These are phyloP conservation scores for Lactarius vividus DNA, from an alignment of 768 basidiomycete genomes.

Conservation along the genomic window DNA sequence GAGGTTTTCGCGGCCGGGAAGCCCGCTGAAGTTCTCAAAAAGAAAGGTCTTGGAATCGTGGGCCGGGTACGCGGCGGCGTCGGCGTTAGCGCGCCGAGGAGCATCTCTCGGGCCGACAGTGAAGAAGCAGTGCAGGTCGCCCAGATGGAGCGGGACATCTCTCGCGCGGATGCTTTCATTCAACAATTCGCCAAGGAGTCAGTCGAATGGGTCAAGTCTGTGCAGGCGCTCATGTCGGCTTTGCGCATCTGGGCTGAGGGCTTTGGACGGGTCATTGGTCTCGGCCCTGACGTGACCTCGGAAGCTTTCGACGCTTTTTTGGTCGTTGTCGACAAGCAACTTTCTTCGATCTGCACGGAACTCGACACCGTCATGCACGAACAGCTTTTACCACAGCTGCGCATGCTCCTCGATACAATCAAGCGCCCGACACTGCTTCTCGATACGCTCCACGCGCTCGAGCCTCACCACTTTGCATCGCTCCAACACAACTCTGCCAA, in stretches of 20 bases:
- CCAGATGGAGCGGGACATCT: constrained; percentile 23
- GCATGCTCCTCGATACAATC: constrained; percentile 55
- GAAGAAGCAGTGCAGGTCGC: constrained; percentile 24
- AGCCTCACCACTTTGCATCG: constrained; percentile 68
- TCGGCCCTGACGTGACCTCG: constrained; percentile 28
- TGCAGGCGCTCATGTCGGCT: constrained; percentile 8
- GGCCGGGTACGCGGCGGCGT: constrained; percentile 62
- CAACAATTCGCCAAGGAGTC: constrained; percentile 23
- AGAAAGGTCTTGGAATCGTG: constrained; percentile 42
- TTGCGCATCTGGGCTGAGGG: constrained; percentile 25
- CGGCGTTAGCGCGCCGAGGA: constrained; percentile 56
- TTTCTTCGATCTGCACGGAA: constrained; percentile 51
- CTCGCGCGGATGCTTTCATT: constrained; percentile 15
- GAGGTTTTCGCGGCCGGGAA: constrained; percentile 52
- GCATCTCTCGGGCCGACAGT: constrained; percentile 43
- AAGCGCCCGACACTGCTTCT: constrained; percentile 63
- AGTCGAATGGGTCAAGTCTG: constrained; percentile 23
- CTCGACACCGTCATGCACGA: constrained; percentile 55
- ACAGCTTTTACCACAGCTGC: constrained; percentile 55
- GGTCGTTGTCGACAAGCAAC: constrained; percentile 49
- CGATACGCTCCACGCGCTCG: constrained; percentile 66
- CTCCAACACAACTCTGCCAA: constrained; percentile 63
- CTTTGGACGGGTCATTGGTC: constrained; percentile 30
- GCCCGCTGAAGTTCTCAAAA: constrained; percentile 31
- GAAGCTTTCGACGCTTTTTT: constrained; percentile 46